A percentile compares a stretch with the other conserved stretches of the same genome.
Evolutionary conservation across 2,329 filamentous ascomycete species (phyloP).

Genomic region (Colletotrichum scovillei): DNA sequence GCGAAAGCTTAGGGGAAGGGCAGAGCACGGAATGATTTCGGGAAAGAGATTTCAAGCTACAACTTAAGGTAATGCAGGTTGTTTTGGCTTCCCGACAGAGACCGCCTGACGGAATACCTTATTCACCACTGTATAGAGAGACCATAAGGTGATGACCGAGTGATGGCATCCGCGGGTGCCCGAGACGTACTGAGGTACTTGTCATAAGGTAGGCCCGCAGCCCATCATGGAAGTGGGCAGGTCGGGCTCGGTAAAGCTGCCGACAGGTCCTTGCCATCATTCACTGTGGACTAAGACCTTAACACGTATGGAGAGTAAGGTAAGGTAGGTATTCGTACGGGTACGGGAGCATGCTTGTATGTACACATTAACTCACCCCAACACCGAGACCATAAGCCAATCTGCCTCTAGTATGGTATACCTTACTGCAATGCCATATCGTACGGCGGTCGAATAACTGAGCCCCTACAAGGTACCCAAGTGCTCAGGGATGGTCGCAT

Average conservation of each 20-base stretch:
- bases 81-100: neutral
- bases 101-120: too few species aligned
- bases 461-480: neutral
- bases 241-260: neutral
- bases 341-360: neutral
- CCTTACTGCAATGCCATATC: too few species aligned
- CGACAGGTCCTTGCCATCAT: neutral
- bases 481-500: neutral
- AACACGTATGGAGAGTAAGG: too few species aligned
- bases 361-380: neutral
- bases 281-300: neutral
- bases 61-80: neutral
- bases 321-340: too few species aligned
- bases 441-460: neutral
- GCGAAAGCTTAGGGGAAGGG: constrained; percentile 5
- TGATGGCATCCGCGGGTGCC: neutral
- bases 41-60: neutral
- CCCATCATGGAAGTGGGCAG: neutral
- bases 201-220: too few species aligned
- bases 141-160: neutral
- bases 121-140: neutral
- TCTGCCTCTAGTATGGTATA: neutral
- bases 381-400: neutral
- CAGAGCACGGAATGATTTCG: neutral
- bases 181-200: neutral